Base-by-base conservation (phyloP, 306 rosid genomes). In the Sophora flavescens region DNA sequence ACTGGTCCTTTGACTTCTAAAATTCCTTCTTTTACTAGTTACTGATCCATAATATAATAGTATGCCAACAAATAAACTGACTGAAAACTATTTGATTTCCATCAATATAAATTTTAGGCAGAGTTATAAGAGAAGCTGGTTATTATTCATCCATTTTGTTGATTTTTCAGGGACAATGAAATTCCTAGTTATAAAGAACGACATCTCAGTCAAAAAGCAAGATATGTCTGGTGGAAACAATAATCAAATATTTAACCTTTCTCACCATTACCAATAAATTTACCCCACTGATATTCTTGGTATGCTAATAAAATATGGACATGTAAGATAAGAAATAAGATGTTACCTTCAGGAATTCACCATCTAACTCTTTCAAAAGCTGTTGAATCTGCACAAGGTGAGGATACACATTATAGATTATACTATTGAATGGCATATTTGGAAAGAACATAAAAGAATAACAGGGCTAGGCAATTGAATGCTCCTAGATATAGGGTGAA, bases 321-420 rank as follows among this genome's bases (percentile, higher is more conserved):
- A 69, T 67, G 67, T 61, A 73, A 48, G 45, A 56, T 16, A 68
- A 17, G 5, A 39, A 53, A 81, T 17, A 48, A 59, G 38, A 71
- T 36, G 41, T 76, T 88, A 95, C 97, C 97, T 90, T 82, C 47
- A 92, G 71, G 89, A 95, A 95, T 80, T 92, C 96, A 48, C 97
- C 99, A 44, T 84, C 97, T 81, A 95, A 68, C 72, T 87, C 90
- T 73, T 88, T 92, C 87, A 95, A 72, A 80, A 92, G 87, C 80
- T 85, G 86, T 87, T 84, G 89, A 78, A 95, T 82, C 99, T 95
- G 97, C 84, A 80, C 22, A 75, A 85, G 73, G 51, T 65, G 76
- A 54, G 17, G 28, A 41, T 70, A 79, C 52, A 69, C 72, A 69
- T 63, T 50, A 51, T 48, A 75, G 0, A 69, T 63, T 50, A 44